Evolutionary conservation across 2,329 filamentous ascomycete genomes (phyloP).

Genomic region (Samsoniella hepiali): DNA sequence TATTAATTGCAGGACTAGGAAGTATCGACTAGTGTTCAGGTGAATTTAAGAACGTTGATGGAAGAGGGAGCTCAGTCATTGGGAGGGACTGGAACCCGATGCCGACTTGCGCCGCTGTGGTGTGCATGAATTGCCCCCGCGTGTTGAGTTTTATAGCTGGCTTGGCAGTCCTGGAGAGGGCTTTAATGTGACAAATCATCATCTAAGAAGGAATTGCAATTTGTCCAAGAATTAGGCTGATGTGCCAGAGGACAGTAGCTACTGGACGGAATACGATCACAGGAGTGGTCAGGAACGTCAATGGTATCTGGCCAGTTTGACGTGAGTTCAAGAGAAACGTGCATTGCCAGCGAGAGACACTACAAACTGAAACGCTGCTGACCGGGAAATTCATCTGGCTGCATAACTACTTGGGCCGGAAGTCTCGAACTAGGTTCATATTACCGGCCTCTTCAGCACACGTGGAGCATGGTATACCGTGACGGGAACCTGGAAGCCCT

Average conservation of each 20-base stretch:
- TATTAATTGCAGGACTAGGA: neutral
- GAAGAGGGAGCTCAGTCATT: neutral
- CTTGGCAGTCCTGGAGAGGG: neutral
- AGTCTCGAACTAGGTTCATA: neutral
- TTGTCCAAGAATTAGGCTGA: neutral
- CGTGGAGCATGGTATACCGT: conserved; percentile 7
- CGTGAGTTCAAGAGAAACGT: neutral
- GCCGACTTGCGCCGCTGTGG: neutral
- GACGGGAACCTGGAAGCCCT: neutral
- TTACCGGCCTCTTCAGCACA: conserved; percentile 14
- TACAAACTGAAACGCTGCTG: neutral
- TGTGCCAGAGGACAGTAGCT: neutral
- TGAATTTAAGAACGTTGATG: neutral
- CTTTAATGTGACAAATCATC: neutral
- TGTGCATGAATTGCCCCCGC: conserved; percentile 7
- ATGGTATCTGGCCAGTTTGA: neutral
- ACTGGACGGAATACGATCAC: neutral
- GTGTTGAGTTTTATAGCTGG: neutral
- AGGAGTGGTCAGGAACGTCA: neutral
- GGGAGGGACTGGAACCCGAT: neutral
- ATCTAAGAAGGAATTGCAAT: neutral
- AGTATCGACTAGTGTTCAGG: neutral
- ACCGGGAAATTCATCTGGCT: neutral
- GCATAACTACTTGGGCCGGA: neutral
- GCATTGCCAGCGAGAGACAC: neutral